A percentile compares a stretch with the other conserved stretches of the same genome.
These are phyloP conservation scores for Aspergillus thermomutatus DNA, from an alignment of 2,329 filamentous ascomycete genomes.

Conservation along the genomic window DNA sequence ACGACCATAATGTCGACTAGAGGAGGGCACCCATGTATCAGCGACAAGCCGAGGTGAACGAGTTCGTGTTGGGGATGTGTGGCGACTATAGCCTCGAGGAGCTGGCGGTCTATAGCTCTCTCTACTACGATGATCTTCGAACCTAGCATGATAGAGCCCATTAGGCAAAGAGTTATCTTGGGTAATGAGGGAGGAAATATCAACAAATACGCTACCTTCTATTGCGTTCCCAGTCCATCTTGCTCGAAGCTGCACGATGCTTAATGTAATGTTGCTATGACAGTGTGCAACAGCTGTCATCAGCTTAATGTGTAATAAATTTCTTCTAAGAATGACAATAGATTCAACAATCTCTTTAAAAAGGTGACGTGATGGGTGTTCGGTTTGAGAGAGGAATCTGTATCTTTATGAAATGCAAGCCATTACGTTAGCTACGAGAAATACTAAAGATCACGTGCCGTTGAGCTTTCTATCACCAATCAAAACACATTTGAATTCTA, in stretches of 20 bases:
- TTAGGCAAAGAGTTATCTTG: slow-evolving; percentile 6
- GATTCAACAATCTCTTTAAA: background rate
- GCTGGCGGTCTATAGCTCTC: slow-evolving; percentile 43
- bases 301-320: background rate
- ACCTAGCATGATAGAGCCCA: slow-evolving; percentile 20
- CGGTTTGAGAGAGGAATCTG: background rate
- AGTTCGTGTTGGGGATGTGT: slow-evolving; percentile 36
- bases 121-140: slow-evolving; percentile 41
- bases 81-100: slow-evolving; percentile 35
- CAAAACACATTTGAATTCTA: too few species aligned
- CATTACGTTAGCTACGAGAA: too few species aligned
- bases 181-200: background rate
- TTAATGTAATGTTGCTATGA: background rate
- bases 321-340: background rate
- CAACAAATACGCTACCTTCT: slow-evolving; percentile 35
- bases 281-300: background rate
- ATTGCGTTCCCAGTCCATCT: slow-evolving; percentile 42
- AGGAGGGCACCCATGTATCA: slow-evolving; percentile 42
- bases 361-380: background rate
- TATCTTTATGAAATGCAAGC: background rate
- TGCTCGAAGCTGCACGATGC: background rate
- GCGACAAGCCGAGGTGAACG: slow-evolving; percentile 37
- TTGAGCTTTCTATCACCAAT: too few species aligned
- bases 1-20: slow-evolving; percentile 30
- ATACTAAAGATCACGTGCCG: too few species aligned